Evolutionary conservation across 306 rosid species (phyloP).

Genomic region (Citrullus amarus): DNA sequence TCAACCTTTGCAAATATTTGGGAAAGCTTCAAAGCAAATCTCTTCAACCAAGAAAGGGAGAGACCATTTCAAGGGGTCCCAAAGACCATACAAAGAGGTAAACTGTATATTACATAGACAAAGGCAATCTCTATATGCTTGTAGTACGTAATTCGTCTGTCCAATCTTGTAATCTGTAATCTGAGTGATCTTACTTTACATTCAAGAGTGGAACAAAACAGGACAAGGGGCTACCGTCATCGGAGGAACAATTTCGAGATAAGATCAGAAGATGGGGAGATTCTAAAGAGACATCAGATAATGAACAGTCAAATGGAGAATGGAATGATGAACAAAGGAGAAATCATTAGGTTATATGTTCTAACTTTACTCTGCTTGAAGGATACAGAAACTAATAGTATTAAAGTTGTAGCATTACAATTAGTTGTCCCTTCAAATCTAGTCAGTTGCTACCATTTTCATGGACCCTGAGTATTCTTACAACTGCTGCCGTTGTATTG

Average conservation of each 20-base stretch:
- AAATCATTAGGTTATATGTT: constrained; percentile 13
- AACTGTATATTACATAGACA: background rate
- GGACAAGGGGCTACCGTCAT: constrained; percentile 35
- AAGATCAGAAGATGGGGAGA: constrained; percentile 14
- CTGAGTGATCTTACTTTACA: constrained; percentile 11
- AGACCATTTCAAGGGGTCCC: constrained; percentile 17
- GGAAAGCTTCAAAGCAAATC: constrained; percentile 24
- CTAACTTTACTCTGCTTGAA: background rate
- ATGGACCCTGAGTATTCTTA: background rate
- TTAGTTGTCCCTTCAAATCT: background rate
- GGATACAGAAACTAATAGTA: background rate
- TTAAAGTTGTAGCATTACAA: background rate
- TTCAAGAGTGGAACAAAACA: constrained; percentile 33
- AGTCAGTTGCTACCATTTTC: background rate
- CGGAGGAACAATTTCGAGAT: constrained; percentile 34
- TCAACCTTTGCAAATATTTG: constrained; percentile 52
- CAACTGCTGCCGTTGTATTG: background rate
- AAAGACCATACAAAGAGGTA: constrained; percentile 38
- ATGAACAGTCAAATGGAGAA: constrained; percentile 16
- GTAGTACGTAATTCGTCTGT: background rate
- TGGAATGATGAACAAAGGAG: constrained; percentile 20
- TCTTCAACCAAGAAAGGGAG: constrained; percentile 22
- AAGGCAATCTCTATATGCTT: background rate
- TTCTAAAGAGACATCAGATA: constrained; percentile 13
- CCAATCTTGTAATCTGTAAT: background rate